Percentiles rank a stretch among this genome's conserved stretches.
phyloP scores from a whole-genome alignment of 768 basidiomycete genomes.

The Phanerochaete carnosa region DNA sequence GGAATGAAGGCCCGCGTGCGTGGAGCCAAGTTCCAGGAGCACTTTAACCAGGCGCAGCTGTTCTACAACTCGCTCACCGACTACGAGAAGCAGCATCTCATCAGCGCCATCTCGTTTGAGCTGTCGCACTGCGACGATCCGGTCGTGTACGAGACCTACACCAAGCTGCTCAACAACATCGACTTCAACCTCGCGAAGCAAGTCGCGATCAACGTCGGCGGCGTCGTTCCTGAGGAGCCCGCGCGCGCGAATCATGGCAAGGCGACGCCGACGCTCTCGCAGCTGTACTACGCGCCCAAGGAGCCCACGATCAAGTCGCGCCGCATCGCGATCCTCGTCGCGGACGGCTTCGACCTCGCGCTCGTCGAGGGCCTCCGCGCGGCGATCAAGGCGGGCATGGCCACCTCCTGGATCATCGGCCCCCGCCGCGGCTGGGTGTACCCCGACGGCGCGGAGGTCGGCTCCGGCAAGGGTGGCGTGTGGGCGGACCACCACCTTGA shows the following conservation, averaged over 20 bases:
- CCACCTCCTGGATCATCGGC: constrained; percentile 64
- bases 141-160: constrained; percentile 64
- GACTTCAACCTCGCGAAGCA: constrained; percentile 68
- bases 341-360: constrained; percentile 66
- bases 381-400: constrained; percentile 47
- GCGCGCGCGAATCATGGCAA: constrained; percentile 55
- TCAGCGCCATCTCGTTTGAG: constrained; percentile 75
- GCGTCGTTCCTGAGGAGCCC: constrained; percentile 50
- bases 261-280: constrained; percentile 54
- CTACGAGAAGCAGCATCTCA: constrained; percentile 70
- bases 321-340: constrained; percentile 72
- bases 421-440: constrained; percentile 57
- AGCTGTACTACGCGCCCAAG: constrained; percentile 51
- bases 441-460: constrained; percentile 26
- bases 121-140: constrained; percentile 81
- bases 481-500: constrained; percentile 71
- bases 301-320: constrained; percentile 59
- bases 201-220: constrained; percentile 66
- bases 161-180: constrained; percentile 66
- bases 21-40: constrained; percentile 76
- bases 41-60: constrained; percentile 70
- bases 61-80: constrained; percentile 80
- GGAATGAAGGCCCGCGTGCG: constrained; percentile 61
- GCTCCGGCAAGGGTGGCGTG: constrained; percentile 28
- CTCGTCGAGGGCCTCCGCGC: constrained; percentile 59